Conservation (phyloP, 345 rosid species). For the Brassica incana region DNA sequence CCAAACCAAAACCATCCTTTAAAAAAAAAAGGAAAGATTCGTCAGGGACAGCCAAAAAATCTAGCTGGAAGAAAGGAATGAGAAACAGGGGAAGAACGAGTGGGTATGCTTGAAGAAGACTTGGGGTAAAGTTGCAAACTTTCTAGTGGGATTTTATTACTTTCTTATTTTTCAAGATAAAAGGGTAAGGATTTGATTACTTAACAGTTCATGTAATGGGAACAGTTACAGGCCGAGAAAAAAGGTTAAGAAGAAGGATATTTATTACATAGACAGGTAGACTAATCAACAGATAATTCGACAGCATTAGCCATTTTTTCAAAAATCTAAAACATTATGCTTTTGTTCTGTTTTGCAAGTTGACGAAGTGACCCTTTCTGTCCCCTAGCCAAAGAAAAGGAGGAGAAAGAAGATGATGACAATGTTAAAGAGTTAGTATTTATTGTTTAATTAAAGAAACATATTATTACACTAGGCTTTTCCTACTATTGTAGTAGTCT, state of each 20-base stretch:
- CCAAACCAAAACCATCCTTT: slow-evolving; percentile 26
- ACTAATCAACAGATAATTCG: background rate
- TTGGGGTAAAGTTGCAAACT: slow-evolving; percentile 25
- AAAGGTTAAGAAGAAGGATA: background rate
- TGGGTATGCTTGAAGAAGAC: slow-evolving; percentile 31
- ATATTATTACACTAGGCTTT: background rate
- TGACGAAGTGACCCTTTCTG: slow-evolving; percentile 3
- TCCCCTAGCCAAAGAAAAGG: background rate
- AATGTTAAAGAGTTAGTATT: background rate
- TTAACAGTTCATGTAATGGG: slow-evolving; percentile 4
- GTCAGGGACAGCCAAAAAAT: background rate
- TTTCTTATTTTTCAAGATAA: background rate
- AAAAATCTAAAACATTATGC: background rate
- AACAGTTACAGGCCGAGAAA: background rate
- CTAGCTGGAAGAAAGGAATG: slow-evolving; percentile 24
- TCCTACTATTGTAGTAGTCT: background rate
- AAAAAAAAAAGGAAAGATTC: slow-evolving; percentile 27
- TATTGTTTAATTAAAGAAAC: background rate
- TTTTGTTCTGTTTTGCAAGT: slow-evolving; percentile 25
- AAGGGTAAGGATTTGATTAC: slow-evolving; percentile 6
- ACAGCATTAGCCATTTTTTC: background rate
- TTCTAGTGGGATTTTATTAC: slow-evolving; percentile 21
- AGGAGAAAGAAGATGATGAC: background rate
- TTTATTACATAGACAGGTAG: background rate
- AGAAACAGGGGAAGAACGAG: slow-evolving; percentile 19